Conservation (phyloP, 768 basidiomycete species). For the Hericium erinaceus region DNA sequence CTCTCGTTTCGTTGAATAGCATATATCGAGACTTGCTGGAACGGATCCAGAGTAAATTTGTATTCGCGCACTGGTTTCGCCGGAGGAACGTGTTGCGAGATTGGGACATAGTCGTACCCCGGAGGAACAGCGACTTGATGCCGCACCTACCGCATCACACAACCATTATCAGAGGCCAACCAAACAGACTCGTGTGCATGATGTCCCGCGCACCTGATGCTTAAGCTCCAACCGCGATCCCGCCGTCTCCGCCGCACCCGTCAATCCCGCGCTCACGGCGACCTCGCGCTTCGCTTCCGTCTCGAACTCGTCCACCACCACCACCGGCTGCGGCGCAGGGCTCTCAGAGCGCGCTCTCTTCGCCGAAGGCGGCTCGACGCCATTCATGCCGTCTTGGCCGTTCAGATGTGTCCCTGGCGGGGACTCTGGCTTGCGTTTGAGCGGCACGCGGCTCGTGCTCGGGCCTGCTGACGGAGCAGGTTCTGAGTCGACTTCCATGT, state of each 20-base stretch:
- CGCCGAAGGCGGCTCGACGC: constrained; percentile 15
- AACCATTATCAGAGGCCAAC: not conserved
- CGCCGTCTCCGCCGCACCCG: constrained; percentile 51
- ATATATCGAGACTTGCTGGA: constrained; percentile 89
- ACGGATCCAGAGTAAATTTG: constrained; percentile 95
- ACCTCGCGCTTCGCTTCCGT: constrained; percentile 90
- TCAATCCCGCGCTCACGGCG: constrained; percentile 80
- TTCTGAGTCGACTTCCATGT: constrained; percentile 19
- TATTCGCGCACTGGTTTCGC: constrained; percentile 87
- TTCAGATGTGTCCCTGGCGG: not conserved
- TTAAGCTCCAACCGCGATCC: constrained; percentile 66
- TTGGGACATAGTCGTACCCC: constrained; percentile 83
- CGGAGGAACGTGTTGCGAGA: constrained; percentile 84
- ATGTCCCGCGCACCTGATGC: constrained; percentile 52
- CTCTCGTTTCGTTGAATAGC: constrained; percentile 97
- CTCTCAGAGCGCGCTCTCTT: constrained; percentile 46
- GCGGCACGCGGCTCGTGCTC: constrained; percentile 7
- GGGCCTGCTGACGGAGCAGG: constrained; percentile 16
- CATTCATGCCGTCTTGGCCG: not conserved
- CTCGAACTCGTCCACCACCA: constrained; percentile 89
- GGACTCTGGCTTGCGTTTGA: not conserved
- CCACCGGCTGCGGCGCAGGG: constrained; percentile 55
- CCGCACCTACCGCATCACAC: constrained; percentile 49
- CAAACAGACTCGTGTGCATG: constrained; percentile 2
- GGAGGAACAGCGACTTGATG: constrained; percentile 96